Percentiles rank a stretch among this genome's conserved stretches.
Conservation (phyloP, 2,329 filamentous ascomycete genomes). For the Myriosclerotinia duriaeana region DNA sequence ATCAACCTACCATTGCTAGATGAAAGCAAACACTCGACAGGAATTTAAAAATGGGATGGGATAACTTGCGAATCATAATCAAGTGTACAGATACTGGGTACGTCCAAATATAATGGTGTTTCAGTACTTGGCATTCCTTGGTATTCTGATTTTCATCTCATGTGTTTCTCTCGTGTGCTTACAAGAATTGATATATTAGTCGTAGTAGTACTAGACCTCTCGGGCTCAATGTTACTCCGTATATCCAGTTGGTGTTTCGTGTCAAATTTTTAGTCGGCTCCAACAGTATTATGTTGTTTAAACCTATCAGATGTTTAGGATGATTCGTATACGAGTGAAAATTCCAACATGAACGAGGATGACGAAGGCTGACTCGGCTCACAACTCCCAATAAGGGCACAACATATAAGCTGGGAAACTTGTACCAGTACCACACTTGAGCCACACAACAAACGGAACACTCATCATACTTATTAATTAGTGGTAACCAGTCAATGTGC, state of each 20-base stretch:
- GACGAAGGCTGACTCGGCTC: neutral
- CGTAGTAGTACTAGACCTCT: neutral
- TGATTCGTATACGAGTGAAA: neutral
- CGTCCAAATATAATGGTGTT: neutral
- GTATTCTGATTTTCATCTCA: neutral
- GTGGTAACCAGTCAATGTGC: neutral
- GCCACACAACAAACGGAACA: too few species aligned
- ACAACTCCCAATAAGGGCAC: neutral
- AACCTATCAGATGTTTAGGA: neutral
- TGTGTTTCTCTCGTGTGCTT: too few species aligned
- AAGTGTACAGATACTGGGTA: slow-evolving; percentile 4
- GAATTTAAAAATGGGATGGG: neutral
- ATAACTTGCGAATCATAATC: slow-evolving; percentile 15
- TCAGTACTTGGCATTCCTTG: neutral
- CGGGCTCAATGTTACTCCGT: neutral
- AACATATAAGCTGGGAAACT: too few species aligned
- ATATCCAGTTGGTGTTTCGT: neutral
- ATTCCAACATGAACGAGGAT: neutral
- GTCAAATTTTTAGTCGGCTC: neutral
- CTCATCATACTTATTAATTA: too few species aligned
- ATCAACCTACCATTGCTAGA: slow-evolving; percentile 14
- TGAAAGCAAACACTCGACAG: neutral
- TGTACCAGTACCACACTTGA: too few species aligned
- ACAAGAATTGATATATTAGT: neutral
- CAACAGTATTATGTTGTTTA: neutral